Percentiles rank a stretch among this genome's conserved stretches.
Conservation (phyloP, 1,284 basidiomycete genomes). For the Ceratobasidium sp. region DNA sequence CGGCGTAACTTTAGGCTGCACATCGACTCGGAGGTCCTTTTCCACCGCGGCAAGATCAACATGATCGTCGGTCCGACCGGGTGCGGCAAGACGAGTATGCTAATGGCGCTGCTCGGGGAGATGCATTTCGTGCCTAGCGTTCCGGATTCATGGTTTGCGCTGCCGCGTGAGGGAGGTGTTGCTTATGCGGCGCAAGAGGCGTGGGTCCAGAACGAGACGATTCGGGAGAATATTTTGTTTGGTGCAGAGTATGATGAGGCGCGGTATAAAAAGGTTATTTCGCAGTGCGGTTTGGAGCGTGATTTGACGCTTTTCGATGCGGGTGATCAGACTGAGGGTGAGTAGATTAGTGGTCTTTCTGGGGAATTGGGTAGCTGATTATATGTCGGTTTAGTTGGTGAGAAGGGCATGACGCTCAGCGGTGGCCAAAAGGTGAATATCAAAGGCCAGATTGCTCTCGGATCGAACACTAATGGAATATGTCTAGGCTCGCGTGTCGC, state of each 20-base stretch:
- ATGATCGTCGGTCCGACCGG: slow-evolving; percentile 71
- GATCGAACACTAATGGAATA: background rate
- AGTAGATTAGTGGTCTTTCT: background rate
- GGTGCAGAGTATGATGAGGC: slow-evolving; percentile 62
- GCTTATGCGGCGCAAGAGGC: slow-evolving; percentile 81
- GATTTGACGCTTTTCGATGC: slow-evolving; percentile 62
- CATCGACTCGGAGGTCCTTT: slow-evolving; percentile 64
- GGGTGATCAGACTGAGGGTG: slow-evolving; percentile 73
- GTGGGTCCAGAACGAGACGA: slow-evolving; percentile 73
- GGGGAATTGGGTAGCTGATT: background rate
- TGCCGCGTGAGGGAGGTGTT: slow-evolving; percentile 73
- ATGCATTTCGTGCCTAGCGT: slow-evolving; percentile 64
- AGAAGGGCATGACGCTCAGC: slow-evolving; percentile 70
- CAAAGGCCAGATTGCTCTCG: slow-evolving; percentile 52
- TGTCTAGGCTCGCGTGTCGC: slow-evolving; percentile 77
- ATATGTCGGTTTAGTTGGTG: slow-evolving; percentile 60
- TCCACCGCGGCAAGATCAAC: slow-evolving; percentile 67
- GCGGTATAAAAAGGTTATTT: slow-evolving; percentile 61
- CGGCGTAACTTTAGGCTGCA: slow-evolving; percentile 61
- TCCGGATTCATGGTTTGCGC: slow-evolving; percentile 69
- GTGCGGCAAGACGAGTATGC: slow-evolving; percentile 59
- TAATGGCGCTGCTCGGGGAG: slow-evolving; percentile 64
- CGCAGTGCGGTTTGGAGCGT: slow-evolving; percentile 57
- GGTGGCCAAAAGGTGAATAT: slow-evolving; percentile 81
- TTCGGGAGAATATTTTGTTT: slow-evolving; percentile 68